Conservation (phyloP, 768 basidiomycete genomes). For the Vishniacozyma victoriae region DNA sequence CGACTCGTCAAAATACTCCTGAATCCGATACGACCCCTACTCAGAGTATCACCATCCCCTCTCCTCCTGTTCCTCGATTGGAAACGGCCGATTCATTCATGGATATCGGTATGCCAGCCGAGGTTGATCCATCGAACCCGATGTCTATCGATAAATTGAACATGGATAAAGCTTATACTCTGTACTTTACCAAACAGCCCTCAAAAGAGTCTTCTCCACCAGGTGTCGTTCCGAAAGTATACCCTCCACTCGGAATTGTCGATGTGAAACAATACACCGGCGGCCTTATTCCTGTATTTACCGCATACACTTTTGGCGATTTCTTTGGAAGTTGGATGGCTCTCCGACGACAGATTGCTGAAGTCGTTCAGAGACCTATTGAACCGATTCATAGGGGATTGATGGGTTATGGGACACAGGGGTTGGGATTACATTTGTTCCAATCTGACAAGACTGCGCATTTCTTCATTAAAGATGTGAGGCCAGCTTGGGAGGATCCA, state of each 20-base stretch:
- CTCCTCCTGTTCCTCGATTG: no score
- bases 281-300: constrained; percentile 22
- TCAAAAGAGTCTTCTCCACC: background rate
- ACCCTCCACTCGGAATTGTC: background rate
- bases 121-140: no score
- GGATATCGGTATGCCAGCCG: no score
- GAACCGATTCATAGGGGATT: constrained; percentile 12
- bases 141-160: no score
- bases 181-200: background rate
- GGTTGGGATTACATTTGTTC: constrained; percentile 20
- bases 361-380: constrained; percentile 10
- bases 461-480: constrained; percentile 25
- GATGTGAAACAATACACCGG: constrained; percentile 20
- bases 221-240: background rate
- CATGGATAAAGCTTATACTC: background rate
- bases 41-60: no score
- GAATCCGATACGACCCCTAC: no score
- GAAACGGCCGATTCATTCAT: no score
- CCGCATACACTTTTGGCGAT: constrained; percentile 14
- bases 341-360: constrained; percentile 23
- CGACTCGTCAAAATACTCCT: no score
- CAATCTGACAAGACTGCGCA: constrained; percentile 31
- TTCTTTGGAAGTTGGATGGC: constrained; percentile 32
- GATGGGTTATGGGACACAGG: background rate
- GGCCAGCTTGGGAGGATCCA: constrained; percentile 40